phyloP scores from a whole-genome alignment of 805 yeast genomes.

The Teunomyces funiuensis region DNA sequence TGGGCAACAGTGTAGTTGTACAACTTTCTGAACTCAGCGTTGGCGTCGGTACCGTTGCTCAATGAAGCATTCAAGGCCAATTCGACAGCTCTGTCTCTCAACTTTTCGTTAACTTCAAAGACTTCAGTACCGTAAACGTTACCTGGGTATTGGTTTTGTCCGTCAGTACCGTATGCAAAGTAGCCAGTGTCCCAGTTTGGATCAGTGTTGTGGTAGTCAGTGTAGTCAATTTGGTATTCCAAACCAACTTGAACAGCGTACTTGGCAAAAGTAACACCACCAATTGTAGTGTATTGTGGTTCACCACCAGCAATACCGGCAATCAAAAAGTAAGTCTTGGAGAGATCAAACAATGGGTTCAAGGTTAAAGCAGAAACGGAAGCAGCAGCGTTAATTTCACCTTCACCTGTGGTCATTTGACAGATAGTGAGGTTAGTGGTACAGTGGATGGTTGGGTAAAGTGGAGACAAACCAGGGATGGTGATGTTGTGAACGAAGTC shows the following conservation, averaged over 20 bases:
- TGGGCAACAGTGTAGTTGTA: constrained; percentile 52
- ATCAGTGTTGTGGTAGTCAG: constrained; percentile 25
- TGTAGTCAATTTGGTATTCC: constrained; percentile 57
- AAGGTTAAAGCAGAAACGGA: constrained; percentile 54
- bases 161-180: constrained; percentile 52
- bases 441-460: constrained; percentile 58
- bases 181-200: constrained; percentile 61
- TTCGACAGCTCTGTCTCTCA: constrained; percentile 57
- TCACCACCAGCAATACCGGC: constrained; percentile 70
- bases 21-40: constrained; percentile 45
- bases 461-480: constrained; percentile 65
- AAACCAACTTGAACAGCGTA: constrained; percentile 62
- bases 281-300: constrained; percentile 55
- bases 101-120: constrained; percentile 57
- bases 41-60: constrained; percentile 45
- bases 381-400: constrained; percentile 65
- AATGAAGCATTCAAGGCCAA: constrained; percentile 48
- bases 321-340: constrained; percentile 59
- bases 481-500: constrained; percentile 54
- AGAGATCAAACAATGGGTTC: constrained; percentile 55
- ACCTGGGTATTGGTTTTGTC: constrained; percentile 51
- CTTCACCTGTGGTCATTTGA: constrained; percentile 68
- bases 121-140: constrained; percentile 64
- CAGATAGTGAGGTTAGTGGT: constrained; percentile 52
- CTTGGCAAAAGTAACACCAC: constrained; percentile 59